Conservation (phyloP, 768 basidiomycete genomes). For the Tulasnella sp. region DNA sequence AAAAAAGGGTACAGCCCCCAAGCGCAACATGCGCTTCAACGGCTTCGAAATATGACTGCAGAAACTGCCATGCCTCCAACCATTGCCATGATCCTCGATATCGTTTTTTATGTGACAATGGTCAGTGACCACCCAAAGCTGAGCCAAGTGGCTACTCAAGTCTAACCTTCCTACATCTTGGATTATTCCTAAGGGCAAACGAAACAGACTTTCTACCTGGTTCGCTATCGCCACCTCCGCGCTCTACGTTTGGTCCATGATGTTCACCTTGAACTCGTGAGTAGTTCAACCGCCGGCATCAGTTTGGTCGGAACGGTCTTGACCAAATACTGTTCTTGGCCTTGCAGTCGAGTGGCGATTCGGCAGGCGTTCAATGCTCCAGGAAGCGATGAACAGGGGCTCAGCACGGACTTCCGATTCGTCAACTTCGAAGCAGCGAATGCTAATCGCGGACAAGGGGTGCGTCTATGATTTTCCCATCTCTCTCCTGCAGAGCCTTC, state of each 20-base stretch:
- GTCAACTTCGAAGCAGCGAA: too few species aligned
- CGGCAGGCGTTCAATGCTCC: too few species aligned
- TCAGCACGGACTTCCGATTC: too few species aligned
- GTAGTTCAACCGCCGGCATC: too few species aligned
- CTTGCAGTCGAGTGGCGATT: too few species aligned
- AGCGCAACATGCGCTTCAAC: neutral
- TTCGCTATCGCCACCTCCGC: neutral
- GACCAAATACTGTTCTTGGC: too few species aligned
- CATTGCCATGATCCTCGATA: neutral
- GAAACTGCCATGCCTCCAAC: slow-evolving; percentile 12
- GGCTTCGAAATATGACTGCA: neutral
- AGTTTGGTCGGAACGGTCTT: too few species aligned
- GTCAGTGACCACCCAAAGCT: neutral
- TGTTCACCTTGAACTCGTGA: too few species aligned
- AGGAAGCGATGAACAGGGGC: too few species aligned
- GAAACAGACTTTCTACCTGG: neutral
- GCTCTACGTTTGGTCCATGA: neutral
- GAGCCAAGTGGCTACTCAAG: neutral
- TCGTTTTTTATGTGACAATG: neutral
- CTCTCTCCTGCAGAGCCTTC: too few species aligned
- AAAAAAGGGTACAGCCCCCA: neutral
- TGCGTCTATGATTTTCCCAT: too few species aligned
- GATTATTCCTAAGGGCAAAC: neutral
- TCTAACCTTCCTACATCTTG: neutral
- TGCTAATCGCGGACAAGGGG: too few species aligned